Base-by-base conservation (phyloP, 2,329 filamentous ascomycete genomes). In the Diaporthe velutina region DNA sequence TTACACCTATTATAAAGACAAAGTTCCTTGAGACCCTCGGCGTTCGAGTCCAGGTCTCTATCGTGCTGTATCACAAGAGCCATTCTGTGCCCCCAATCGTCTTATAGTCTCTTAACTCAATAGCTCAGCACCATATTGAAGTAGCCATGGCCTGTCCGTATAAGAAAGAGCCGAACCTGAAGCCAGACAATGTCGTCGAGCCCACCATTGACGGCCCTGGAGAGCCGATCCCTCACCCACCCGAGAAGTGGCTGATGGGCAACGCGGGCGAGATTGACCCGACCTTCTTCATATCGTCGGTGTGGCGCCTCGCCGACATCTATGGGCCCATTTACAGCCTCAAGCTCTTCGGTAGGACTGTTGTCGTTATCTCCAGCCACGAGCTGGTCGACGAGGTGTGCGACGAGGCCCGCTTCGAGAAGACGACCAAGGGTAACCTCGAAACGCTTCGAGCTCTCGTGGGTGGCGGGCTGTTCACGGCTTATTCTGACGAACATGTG, bases 321-420 rank as follows among this genome's bases (percentile, higher is more conserved):
- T 78, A 77, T 67, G 77, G 77, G n/a, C 74, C 77, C 30, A 78
- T 77, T 57, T 77, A 67, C 60, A 67, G 66, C 42, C 76, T 78
- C 42, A 74, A 74, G 55, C 76, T 78, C 28, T 78, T 79, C 64
- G 79, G 78, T 68, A 79, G 81, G 75, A 78, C 78, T 42, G 74
- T 88, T 78, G 86, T 89, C 77, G 82, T 87, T 19, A 77, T 82
- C 60, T 89, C 89, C 78, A 87, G 88, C 79, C 88, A 86, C 80
- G 79, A 82, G 54, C 85, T 86, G 72, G 80, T 88, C 28, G 74
- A 79, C 42, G 83, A 80, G 64, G 77, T 79, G 25, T 83, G 81
- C 67, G 79, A 82, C 64, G 77, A 78, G 10, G 50, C 61, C 17
- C 72, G 71, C 6, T 78, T 74, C 52, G 76, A 78, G 42, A 78